Evolutionary conservation across 2,329 filamentous ascomycete genomes (phyloP).

Genomic region (Penicillium digitatum): DNA sequence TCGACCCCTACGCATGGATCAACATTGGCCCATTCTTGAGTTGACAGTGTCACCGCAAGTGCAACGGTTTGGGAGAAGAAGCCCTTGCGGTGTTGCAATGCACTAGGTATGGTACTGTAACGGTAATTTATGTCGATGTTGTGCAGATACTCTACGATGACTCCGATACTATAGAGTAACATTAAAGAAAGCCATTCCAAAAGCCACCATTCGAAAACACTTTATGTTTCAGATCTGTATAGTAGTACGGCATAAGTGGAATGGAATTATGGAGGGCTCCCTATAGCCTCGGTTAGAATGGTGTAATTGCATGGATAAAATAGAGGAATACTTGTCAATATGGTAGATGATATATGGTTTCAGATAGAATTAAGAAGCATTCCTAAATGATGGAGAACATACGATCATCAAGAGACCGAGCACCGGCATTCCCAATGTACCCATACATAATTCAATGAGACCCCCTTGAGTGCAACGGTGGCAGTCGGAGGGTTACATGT

Average conservation of each 20-base stretch:
- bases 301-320: too few relatives aligned
- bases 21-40: slow-evolving; percentile 28
- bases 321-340: too few relatives aligned
- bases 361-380: neutral
- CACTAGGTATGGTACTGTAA: slow-evolving; percentile 11
- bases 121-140: slow-evolving; percentile 6
- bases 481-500: slow-evolving; percentile 30
- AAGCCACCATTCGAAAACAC: too few relatives aligned
- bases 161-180: neutral
- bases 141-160: neutral
- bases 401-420: neutral
- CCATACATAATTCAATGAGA: slow-evolving; percentile 21
- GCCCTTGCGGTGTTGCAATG: slow-evolving; percentile 27
- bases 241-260: too few relatives aligned
- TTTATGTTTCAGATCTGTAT: too few relatives aligned
- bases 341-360: too few relatives aligned
- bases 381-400: neutral
- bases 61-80: slow-evolving; percentile 18
- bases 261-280: too few relatives aligned
- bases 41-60: slow-evolving; percentile 23
- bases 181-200: neutral
- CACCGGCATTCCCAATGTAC: slow-evolving; percentile 13
- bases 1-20: slow-evolving; percentile 23
- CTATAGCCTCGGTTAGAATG: too few relatives aligned
- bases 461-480: slow-evolving; percentile 31